Base-by-base conservation (phyloP, 2,329 filamentous ascomycete genomes). In the Neocucurbitaria cava region DNA sequence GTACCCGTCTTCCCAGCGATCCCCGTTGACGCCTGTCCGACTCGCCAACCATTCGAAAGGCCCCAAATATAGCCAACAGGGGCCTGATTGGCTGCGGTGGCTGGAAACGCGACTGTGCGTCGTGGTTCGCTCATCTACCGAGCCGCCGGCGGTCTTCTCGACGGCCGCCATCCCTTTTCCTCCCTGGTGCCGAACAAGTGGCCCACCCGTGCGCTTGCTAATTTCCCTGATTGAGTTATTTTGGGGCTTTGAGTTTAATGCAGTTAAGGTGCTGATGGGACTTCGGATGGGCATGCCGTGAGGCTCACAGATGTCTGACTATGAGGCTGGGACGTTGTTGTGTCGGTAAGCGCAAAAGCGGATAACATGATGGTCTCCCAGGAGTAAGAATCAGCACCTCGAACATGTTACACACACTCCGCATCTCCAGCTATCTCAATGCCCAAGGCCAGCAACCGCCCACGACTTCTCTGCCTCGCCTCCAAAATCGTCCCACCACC, bases 21-120 rank as follows among this genome's bases (percentile, higher is more conserved):
- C 24, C 24, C 41, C 42, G 35, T 49, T 46, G 46, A 55, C 52
- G 46, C 45, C 50, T 47, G 52, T 55, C 41, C 52, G 36, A 50
- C 52, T 36, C 28, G 21, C 47, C 26, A 44, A 33, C 45, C 50
- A 48, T 30, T 28, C 2, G 23, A 61, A 63, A 51, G 54, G 46
- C 60, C 52, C 61, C 61, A 63, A 63, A 63, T 61, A 61, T 63
- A 63, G 58, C 51, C 39, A 28, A 46, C 45, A 18, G 26, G 52
- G 40, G 49, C 15, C 7, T 46, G 46, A 63, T 56, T 57, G 58
- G 60, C 30, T 38, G n/a, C 18, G 30, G 38, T n/a, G n/a, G 15
- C 21, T 40, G 20, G 5, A 45, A 23, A n/a, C 44, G 24, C 13
- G 9, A 23, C 31, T 17, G 35, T 41, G 53, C 15, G 30, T 20